Base-by-base conservation (phyloP, 768 basidiomycete species). In the Boletus rubescentipes region DNA sequence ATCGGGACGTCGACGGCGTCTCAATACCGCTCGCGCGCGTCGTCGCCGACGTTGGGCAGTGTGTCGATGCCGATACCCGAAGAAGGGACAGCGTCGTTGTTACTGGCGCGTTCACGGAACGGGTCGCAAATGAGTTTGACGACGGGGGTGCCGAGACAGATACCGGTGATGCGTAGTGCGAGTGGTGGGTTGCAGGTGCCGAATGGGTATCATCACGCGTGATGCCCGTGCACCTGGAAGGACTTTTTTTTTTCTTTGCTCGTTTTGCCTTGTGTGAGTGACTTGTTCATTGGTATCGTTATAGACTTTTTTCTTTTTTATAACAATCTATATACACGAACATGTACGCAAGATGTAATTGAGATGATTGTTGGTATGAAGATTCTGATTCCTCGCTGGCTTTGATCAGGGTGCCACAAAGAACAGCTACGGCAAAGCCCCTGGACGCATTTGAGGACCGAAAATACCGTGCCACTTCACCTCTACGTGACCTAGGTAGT, bases 121-220 rank as follows among this genome's bases (percentile, higher is more conserved):
- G 75, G 77, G 9, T 89, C 87, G 5, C 80, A 84, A 67, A 78
- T 84, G 66, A 89, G 79, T 64, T 64, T 89, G 37, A 75, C 81
- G 35, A 75, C 72, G n/a, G 65, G 83, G 54, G 70, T 76, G 31
- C 76, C 85, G 39, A 76, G 85, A 47, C 75, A 72, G 48, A 59
- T 54, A 45, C 65, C 74, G 9, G 54, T 73, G 15, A 72, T 71
- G 60, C 74, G 79, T 55, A 65, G 70, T 16, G 66, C 50, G 41
- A 75, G 73, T 31, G 37, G 20, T 4, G 41, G 54, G 41, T 43
- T 66, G 50, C 58, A 63, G 21, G 16, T 48, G 1, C 44, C 62
- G 2, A 65, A 41, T n/a, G 62, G 49, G 18, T 37, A 65, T 23
- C 45, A 50, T 29, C 58, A 32, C 3, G 58, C 2, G 21, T 61